Evolutionary conservation across 345 rosid species (phyloP), one percentile per base, ranked within the genome.

Genomic region (Eucalyptus polybractea): DNA sequence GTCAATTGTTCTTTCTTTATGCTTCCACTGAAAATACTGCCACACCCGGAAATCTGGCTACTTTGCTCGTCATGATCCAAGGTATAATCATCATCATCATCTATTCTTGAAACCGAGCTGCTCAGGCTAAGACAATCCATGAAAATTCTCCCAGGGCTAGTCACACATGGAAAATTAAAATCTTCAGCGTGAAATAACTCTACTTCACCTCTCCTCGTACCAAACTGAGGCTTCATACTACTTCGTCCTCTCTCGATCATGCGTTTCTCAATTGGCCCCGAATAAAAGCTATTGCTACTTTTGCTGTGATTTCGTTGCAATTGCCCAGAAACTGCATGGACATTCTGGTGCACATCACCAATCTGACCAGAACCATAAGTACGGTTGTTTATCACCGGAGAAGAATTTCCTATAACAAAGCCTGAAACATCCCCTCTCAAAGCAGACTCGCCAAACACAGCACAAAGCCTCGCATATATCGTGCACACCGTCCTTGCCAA

Each of bases 401-500:
- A 86, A 88, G 91, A 91, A 51, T 29, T 62, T 67, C 86, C 91
- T 21, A 88, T 93, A 17, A 65, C 89, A 51, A 87, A 60, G 87
- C 62, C 80, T 9, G 90, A 90, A 83, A 87, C 87, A 81, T 65
- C 90, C 81, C 90, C 92, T 90, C 85, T 93, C 88, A 90, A 69
- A 86, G 13, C 91, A 87, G 94, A 94, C 72, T 95, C 95, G 42
- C 96, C 98, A 45, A 97, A 97, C 50, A 93, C 98, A 80, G 81
- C 89, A 72, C 93, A 94, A 90, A 97, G 94, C 91, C 95, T 95
- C 17, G 96, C 97, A 51, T 94, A 97, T 87, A 97, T 93, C 1
- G 99, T 97, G 87, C 99, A 97, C 16, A 95, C 96, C 0, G 98
- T 97, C 92, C 99, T 94, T 3, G 95, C 99, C 91, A 97, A 88